Evolutionary conservation across 495 filamentous ascomycete species (phyloP).

Genomic region (Penicillium simplicissimum): DNA sequence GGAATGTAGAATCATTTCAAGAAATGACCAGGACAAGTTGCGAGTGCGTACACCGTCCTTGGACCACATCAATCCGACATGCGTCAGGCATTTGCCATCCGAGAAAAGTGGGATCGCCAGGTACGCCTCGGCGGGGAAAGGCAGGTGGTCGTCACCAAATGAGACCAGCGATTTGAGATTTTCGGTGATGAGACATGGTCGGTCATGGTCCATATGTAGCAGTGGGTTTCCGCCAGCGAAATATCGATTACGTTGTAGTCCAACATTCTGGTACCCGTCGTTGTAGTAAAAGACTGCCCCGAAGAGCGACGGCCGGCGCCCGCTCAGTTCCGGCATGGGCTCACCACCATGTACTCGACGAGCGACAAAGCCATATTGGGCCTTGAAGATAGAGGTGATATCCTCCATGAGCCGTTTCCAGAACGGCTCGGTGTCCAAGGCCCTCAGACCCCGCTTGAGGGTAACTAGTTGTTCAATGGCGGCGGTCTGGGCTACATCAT

Average conservation of each 20-base stretch:
- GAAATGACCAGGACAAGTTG: slow-evolving; percentile 64
- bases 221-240: slow-evolving; percentile 64
- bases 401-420: slow-evolving; percentile 69
- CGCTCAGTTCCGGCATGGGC: slow-evolving; percentile 38
- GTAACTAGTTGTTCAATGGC: slow-evolving; percentile 62
- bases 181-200: slow-evolving; percentile 71
- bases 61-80: slow-evolving; percentile 78
- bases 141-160: slow-evolving; percentile 61
- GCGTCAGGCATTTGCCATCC: slow-evolving; percentile 68
- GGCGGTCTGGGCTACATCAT: slow-evolving; percentile 55
- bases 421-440: slow-evolving; percentile 60
- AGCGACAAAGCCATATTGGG: slow-evolving; percentile 73
- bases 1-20: slow-evolving; percentile 74
- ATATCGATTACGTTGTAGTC: slow-evolving; percentile 62
- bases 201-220: slow-evolving; percentile 71
- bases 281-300: slow-evolving; percentile 70
- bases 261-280: slow-evolving; percentile 56
- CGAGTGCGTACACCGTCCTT: slow-evolving; percentile 58
- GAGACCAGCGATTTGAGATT: slow-evolving; percentile 58
- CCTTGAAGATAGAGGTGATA: slow-evolving; percentile 60
- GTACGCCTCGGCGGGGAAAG: slow-evolving; percentile 66
- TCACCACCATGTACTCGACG: slow-evolving; percentile 65
- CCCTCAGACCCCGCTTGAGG: slow-evolving; percentile 60
- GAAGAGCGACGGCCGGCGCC: slow-evolving; percentile 59
- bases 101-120: slow-evolving; percentile 71